Conservation (phyloP, 768 basidiomycete genomes). For the Dacryopinax primogenitus region DNA sequence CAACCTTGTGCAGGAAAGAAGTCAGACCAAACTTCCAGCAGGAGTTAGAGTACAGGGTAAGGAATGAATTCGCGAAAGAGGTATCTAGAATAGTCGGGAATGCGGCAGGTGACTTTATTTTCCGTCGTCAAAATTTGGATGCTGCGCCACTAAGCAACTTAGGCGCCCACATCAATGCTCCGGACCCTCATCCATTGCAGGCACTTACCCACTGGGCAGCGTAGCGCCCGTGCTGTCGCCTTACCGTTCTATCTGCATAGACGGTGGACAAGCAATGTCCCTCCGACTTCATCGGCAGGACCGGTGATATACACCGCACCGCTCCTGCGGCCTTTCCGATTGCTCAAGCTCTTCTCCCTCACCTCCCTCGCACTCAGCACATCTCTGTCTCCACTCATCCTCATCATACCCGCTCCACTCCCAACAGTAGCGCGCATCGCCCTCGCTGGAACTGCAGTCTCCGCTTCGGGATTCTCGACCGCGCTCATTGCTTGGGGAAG, state of each 20-base stretch:
- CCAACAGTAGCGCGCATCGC: slow-evolving; percentile 55
- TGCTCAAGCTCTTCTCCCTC: slow-evolving; percentile 71
- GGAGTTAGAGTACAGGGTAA: background rate
- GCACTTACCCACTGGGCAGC: background rate
- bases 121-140: background rate
- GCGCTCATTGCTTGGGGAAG: slow-evolving; percentile 58
- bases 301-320: slow-evolving; percentile 49
- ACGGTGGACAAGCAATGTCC: background rate
- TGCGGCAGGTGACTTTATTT: background rate
- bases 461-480: slow-evolving; percentile 62
- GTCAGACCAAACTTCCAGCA: background rate
- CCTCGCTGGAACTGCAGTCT: slow-evolving; percentile 55
- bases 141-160: background rate
- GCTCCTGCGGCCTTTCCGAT: slow-evolving; percentile 54
- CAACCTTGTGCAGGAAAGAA: background rate
- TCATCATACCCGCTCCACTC: slow-evolving; percentile 64
- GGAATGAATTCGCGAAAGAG: no score
- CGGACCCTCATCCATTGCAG: background rate
- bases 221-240: background rate
- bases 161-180: slow-evolving; percentile 9
- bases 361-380: slow-evolving; percentile 58
- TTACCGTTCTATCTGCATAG: background rate
- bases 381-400: slow-evolving; percentile 64
- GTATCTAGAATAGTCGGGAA: background rate
- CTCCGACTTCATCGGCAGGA: background rate